Base-by-base conservation (phyloP, 2,329 filamentous ascomycete genomes). In the Colletotrichum sp. region DNA sequence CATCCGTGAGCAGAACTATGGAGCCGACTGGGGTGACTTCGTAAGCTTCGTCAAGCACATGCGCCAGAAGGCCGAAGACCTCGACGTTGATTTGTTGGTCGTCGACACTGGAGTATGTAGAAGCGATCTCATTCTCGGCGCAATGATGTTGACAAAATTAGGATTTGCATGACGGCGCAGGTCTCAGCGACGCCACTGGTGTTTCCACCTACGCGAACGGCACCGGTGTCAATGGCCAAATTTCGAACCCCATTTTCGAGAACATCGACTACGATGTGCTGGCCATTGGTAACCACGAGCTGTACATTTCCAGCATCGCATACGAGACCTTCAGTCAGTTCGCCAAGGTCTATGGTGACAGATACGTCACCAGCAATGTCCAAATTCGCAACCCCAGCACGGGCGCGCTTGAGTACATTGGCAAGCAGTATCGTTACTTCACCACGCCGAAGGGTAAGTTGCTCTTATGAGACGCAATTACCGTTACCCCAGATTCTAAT, bases 21-120 rank as follows among this genome's bases (percentile, higher is more conserved):
- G 91, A 55, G 92, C 91, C 3, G 92, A 93, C 80, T 93, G 91
- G 90, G 92, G 92, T 28, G 92, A 93, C 81, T 93, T 90, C 81
- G 90, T 91, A 57, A 89, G 89, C 71, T 93, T 93, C 80, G 87
- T 89, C 15, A 88, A 86, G 66, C 88, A 88, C 77, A 92, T 93
- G 90, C 91, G 90, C 82, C 83, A 89, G 71, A 91, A 89, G 79
- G 92, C 92, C 6, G 84, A 85, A 24, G 85, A 88, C 15, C 84
- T 92, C 77, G 88, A 89, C 12, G 91, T 93, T 8, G 92, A 93
- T 78, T 80, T 93, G 72, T 84, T 93, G 65, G 81, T 93, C 15
- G 83, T 93, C 65, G 92, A 93, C 79, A 92, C 91, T 59, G 91
- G 91, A n/a, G 72, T 72, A 77, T 64, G 82, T 77, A 68, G 67